Conservation (phyloP, 163 green algal species). For the Smithsoniella earleae region DNA sequence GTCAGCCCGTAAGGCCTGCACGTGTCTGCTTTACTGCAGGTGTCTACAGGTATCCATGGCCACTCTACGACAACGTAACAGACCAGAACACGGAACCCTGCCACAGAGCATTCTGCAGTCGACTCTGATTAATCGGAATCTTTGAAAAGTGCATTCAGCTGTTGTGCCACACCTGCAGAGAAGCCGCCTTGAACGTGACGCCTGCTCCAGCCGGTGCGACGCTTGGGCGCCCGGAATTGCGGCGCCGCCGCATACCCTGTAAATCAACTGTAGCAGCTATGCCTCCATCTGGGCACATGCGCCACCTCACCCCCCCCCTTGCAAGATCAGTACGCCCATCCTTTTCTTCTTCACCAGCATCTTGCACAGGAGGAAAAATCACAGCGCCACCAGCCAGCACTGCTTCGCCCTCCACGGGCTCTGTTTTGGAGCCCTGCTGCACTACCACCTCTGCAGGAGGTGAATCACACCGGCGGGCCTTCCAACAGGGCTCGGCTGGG, state of each 20-base stretch:
- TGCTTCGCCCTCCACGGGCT: background rate
- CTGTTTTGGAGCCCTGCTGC: no score
- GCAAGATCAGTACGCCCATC: constrained; percentile 8
- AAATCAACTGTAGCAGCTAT: background rate
- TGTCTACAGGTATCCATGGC: background rate
- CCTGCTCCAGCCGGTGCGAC: no score
- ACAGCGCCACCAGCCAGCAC: background rate
- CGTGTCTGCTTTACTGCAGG: background rate
- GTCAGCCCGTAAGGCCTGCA: background rate
- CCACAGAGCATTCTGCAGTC: no score
- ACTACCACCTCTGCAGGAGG: no score
- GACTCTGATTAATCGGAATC: no score
- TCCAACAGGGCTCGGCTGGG: no score
- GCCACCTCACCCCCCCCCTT: background rate
- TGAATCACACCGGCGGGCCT: no score
- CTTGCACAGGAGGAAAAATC: background rate
- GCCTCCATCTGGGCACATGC: background rate
- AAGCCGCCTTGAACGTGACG: constrained; percentile 27
- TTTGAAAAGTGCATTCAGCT: no score
- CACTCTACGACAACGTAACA: background rate
- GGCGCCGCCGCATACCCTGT: no score
- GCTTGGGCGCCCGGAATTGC: no score
- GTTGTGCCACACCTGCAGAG: constrained; percentile 31
- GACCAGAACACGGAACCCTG: background rate
- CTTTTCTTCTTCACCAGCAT: constrained; percentile 33